Evolutionary conservation across 805 yeast species (phyloP), one percentile per base, ranked within the genome.

Genomic region (Barnettozyma vustinii): DNA sequence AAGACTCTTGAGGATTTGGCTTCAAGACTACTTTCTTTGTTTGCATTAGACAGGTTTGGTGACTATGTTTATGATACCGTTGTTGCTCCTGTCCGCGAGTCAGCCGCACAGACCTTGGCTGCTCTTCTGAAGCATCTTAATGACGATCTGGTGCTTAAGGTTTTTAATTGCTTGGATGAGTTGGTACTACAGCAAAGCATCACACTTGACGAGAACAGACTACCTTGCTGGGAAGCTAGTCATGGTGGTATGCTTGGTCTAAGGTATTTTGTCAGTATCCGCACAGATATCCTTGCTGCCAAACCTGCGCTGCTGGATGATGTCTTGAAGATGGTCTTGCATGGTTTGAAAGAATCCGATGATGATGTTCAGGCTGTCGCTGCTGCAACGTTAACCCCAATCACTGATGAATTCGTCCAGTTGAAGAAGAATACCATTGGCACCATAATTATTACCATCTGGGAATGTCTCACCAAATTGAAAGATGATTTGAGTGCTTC

Each of bases 301-400:
- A 76, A 79, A 46, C 75, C 80, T 2, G 63, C 67, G 20, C 73
- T 80, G 15, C 71, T 94, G 33, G 84, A 84, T 52, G 77, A 78
- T 46, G 90, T 91, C 1, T 83, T 91, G 4, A 74, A 80, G 40
- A 87, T 94, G 77, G 98, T 94, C 1, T 71, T 94, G 40, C 88
- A 87, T 66, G 96, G 97, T 3, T 70, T 94, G 43, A 83, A 81
- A 53, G 79, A 76, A 52, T 75, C 81, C 47, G 96, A 90, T 58
- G 98, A 91, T 65, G 99, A 94, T 64, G 98, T 94, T 23, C 97
- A 95, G 65, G 90, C 97, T 9, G 97, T 92, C 42, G 90, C 96
- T 21, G 98, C 99, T 0, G 86, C 96, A 2, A 89, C 96, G 1
- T 70, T 94, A 46, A 75, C 92, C 0, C 99, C 99, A 4, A 87